Conservation (phyloP, 202 grass and related monocot species). For the Schoenoplectus tabernaemontani region DNA sequence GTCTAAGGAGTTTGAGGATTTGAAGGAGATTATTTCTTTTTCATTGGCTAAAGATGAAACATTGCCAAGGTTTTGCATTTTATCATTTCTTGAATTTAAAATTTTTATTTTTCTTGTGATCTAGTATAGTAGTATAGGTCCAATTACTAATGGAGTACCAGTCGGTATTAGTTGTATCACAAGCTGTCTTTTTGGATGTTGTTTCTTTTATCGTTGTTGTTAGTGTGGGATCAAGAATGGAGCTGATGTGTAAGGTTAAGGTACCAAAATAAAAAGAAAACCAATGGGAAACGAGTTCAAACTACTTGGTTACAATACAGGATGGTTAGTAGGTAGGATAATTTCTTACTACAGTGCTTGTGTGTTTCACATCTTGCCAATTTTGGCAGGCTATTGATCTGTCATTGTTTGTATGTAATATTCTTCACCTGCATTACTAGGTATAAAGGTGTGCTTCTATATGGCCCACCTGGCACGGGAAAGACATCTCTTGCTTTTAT, state of each 20-base stretch:
- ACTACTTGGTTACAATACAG: neutral
- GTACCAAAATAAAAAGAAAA: neutral
- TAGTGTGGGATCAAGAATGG: neutral
- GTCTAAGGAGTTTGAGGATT: constrained; percentile 48
- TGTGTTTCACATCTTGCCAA: neutral
- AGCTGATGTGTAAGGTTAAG: neutral
- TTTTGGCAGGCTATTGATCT: neutral
- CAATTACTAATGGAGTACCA: neutral
- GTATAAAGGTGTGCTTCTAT: constrained; percentile 88
- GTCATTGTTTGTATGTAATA: constrained; percentile 1
- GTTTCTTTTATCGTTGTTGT: neutral
- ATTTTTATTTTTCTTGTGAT: neutral
- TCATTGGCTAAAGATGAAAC: constrained; percentile 40
- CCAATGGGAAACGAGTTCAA: neutral
- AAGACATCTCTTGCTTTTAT: constrained; percentile 77
- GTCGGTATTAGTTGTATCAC: neutral
- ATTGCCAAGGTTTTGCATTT: constrained; percentile 47
- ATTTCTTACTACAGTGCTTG: neutral
- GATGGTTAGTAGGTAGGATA: neutral
- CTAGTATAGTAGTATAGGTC: neutral
- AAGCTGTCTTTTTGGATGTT: neutral
- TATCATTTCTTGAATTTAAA: neutral
- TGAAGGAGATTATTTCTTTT: constrained; percentile 73
- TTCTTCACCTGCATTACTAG: constrained; percentile 20
- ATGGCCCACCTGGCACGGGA: constrained; percentile 90